A percentile compares a stretch with the other conserved stretches of the same genome.
Evolutionary conservation across 2,329 filamentous ascomycete genomes (phyloP).

Genomic region (Alternaria tenuissima): DNA sequence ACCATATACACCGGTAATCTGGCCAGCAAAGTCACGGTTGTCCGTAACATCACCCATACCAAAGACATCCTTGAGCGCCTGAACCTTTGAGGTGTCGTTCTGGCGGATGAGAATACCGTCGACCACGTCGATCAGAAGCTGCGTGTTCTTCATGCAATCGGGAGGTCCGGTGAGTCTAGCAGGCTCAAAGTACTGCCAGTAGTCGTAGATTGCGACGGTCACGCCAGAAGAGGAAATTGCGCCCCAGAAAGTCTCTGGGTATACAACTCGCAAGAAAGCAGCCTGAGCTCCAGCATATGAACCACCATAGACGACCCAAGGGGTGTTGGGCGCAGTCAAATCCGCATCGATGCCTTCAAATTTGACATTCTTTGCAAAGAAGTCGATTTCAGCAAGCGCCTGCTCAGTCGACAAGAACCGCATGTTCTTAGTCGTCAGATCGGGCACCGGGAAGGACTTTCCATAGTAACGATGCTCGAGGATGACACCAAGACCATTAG

Average conservation of each 20-base stretch:
- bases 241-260: conserved; percentile 81
- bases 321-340: conserved; percentile 69
- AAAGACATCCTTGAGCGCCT: conserved; percentile 63
- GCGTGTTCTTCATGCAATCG: conserved; percentile 70
- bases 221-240: conserved; percentile 84
- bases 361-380: conserved; percentile 76
- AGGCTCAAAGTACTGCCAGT: conserved; percentile 71
- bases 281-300: conserved; percentile 84
- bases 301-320: conserved; percentile 83
- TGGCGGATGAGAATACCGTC: conserved; percentile 65
- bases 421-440: conserved; percentile 74
- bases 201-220: conserved; percentile 78
- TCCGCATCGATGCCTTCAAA: conserved; percentile 74
- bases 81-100: conserved; percentile 54
- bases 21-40: conserved; percentile 62
- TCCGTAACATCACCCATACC: conserved; percentile 59
- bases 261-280: conserved; percentile 77
- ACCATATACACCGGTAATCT: conserved; percentile 56
- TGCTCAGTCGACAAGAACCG: conserved; percentile 87
- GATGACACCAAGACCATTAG: conserved; percentile 76
- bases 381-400: conserved; percentile 80
- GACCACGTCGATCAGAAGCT: conserved; percentile 66
- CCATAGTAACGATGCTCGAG: conserved; percentile 92
- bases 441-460: conserved; percentile 71
- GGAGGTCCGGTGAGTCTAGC: conserved; percentile 64